phyloP scores from a whole-genome alignment of 140 eudicot genomes.

The Erigeron philadelphicus region DNA sequence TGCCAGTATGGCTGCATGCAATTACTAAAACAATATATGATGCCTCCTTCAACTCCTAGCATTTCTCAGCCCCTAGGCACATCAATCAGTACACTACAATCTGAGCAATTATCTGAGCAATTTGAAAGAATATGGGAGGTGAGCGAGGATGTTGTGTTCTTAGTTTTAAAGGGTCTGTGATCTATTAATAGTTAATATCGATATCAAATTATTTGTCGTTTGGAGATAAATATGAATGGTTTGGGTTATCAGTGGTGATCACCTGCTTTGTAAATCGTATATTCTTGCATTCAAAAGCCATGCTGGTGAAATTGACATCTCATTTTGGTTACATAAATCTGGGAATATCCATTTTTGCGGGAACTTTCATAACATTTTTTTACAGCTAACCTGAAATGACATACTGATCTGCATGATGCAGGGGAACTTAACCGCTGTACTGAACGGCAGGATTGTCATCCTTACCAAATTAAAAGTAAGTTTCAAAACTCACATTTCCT shows the following conservation, averaged over 20 bases:
- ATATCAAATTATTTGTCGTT: neutral
- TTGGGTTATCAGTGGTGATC: neutral
- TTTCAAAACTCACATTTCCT: neutral
- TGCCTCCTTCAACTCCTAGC: too few relatives aligned
- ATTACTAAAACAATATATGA: too few relatives aligned
- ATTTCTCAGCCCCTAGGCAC: too few relatives aligned
- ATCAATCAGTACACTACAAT: conserved; percentile 20
- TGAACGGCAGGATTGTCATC: conserved; percentile 55
- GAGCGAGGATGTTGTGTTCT: neutral
- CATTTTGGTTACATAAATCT: too few relatives aligned
- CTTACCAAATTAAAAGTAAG: conserved; percentile 69
- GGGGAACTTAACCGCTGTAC: conserved; percentile 56
- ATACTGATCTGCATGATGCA: conserved; percentile 25
- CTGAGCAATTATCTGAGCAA: conserved; percentile 37
- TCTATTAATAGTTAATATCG: neutral
- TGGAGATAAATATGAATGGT: neutral
- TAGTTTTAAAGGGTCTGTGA: neutral
- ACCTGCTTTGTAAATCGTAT: too few relatives aligned
- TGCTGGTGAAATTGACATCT: too few relatives aligned
- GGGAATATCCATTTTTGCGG: too few relatives aligned
- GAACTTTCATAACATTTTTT: neutral
- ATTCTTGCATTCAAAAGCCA: too few relatives aligned
- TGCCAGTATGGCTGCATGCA: too few relatives aligned
- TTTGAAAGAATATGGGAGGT: conserved; percentile 29
- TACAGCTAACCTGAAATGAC: conserved; percentile 1